phyloP scores from a whole-genome alignment of 176 grass and related monocot species.

The Eragrostis nindensis region DNA sequence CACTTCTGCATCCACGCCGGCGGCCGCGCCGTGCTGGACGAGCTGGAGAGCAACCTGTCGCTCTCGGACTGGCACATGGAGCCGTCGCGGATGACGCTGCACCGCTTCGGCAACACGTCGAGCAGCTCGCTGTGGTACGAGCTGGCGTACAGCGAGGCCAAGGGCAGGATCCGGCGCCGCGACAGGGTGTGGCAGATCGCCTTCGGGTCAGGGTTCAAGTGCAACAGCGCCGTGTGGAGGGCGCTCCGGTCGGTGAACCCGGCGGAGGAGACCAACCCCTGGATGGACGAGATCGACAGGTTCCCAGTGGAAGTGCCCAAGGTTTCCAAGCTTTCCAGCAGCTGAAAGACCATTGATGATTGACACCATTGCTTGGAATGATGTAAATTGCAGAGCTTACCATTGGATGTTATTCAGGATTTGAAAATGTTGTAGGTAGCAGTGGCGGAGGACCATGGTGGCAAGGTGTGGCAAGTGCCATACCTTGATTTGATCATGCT shows the following conservation, averaged over 20 bases:
- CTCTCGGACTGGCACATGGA: slow-evolving; percentile 93
- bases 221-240: slow-evolving; percentile 90
- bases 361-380: background rate
- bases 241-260: slow-evolving; percentile 67
- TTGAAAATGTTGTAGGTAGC: too few species aligned
- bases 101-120: slow-evolving; percentile 88
- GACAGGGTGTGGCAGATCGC: slow-evolving; percentile 91
- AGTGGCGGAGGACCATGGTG: too few species aligned
- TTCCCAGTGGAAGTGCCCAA: slow-evolving; percentile 72
- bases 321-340: slow-evolving; percentile 42
- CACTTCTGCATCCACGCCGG: slow-evolving; percentile 94
- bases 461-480: too few species aligned
- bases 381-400: too few species aligned
- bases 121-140: slow-evolving; percentile 96
- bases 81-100: slow-evolving; percentile 84
- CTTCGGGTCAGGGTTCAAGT: slow-evolving; percentile 92
- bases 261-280: slow-evolving; percentile 70
- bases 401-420: too few species aligned
- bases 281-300: slow-evolving; percentile 83
- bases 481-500: too few species aligned
- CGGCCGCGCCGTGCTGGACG: slow-evolving; percentile 76
- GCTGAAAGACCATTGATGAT: background rate
- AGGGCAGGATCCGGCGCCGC: slow-evolving; percentile 67
- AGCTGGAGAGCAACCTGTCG: slow-evolving; percentile 78
- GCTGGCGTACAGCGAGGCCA: slow-evolving; percentile 80